Conservation (phyloP, 1,139 yeast genomes). For the Candida labiduridarum region DNA sequence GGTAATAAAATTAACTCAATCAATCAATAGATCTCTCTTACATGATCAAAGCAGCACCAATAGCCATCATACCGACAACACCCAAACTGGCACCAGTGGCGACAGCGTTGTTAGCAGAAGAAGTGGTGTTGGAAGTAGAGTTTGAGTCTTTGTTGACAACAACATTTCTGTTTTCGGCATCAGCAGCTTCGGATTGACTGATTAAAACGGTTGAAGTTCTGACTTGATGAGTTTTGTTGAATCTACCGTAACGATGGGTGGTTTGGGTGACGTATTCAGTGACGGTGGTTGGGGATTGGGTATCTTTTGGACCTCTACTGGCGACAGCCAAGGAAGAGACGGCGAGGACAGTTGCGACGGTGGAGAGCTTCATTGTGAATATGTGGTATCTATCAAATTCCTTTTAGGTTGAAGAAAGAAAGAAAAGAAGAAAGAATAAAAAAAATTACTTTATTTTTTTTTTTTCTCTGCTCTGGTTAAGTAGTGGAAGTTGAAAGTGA, state of each 20-base stretch:
- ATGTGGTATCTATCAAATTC: neutral
- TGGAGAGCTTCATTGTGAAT: constrained; percentile 13
- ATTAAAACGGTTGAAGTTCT: constrained; percentile 28
- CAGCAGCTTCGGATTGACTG: constrained; percentile 17
- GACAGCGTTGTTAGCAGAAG: constrained; percentile 24
- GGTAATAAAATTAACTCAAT: neutral
- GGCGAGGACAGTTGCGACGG: constrained; percentile 12
- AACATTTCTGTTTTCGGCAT: constrained; percentile 9
- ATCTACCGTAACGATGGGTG: constrained; percentile 37
- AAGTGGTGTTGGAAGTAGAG: constrained; percentile 17
- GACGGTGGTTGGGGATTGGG: constrained; percentile 8
- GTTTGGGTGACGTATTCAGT: constrained; percentile 15
- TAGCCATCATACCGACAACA: constrained; percentile 39
- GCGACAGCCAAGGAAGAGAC: constrained; percentile 12
- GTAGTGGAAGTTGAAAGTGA: neutral
- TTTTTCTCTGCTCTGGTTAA: neutral
- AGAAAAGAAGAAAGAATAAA: neutral
- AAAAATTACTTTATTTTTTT: neutral
- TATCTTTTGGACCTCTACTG: constrained; percentile 12
- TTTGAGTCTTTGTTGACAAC: constrained; percentile 11
- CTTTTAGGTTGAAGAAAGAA: neutral
- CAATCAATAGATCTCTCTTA: constrained; percentile 8
- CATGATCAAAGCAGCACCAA: constrained; percentile 32
- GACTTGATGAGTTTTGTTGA: constrained; percentile 40
- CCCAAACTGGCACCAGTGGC: constrained; percentile 28